Conservation (phyloP, 805 yeast genomes). For the Hanseniaspora vineae region DNA sequence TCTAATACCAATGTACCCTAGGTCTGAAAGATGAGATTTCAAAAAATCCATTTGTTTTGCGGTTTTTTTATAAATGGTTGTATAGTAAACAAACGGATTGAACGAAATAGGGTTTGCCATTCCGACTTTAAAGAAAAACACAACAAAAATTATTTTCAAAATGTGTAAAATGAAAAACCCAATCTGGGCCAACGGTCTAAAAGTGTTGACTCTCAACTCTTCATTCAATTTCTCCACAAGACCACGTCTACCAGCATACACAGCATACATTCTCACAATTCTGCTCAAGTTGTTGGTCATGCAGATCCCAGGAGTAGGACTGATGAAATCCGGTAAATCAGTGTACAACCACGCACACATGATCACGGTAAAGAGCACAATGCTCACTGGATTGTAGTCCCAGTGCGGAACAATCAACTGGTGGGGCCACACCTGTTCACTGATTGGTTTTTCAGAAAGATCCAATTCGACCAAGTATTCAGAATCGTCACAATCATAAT, state of each 20-base stretch:
- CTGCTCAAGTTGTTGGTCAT: constrained; percentile 47
- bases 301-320: constrained; percentile 89
- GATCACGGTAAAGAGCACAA: constrained; percentile 9
- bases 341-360: constrained; percentile 74
- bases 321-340: constrained; percentile 77
- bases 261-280: constrained; percentile 17
- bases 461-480: constrained; percentile 33
- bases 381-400: constrained; percentile 12
- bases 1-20: constrained; percentile 96
- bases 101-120: constrained; percentile 61
- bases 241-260: constrained; percentile 25
- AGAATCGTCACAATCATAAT: constrained; percentile 38
- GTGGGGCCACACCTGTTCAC: constrained; percentile 72
- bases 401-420: constrained; percentile 47
- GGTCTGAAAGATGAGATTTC: constrained; percentile 34
- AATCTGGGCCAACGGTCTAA: constrained; percentile 39
- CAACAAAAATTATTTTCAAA: constrained; percentile 45
- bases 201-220: constrained; percentile 33
- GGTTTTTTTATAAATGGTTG: constrained; percentile 22
- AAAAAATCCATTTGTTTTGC: constrained; percentile 22
- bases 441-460: constrained; percentile 37
- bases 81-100: constrained; percentile 23
- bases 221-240: constrained; percentile 35
- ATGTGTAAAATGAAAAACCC: constrained; percentile 63
- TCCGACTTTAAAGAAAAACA: constrained; percentile 51